Evolutionary conservation across 768 basidiomycete genomes (phyloP).

Genomic region (Gautieria morchelliformis): DNA sequence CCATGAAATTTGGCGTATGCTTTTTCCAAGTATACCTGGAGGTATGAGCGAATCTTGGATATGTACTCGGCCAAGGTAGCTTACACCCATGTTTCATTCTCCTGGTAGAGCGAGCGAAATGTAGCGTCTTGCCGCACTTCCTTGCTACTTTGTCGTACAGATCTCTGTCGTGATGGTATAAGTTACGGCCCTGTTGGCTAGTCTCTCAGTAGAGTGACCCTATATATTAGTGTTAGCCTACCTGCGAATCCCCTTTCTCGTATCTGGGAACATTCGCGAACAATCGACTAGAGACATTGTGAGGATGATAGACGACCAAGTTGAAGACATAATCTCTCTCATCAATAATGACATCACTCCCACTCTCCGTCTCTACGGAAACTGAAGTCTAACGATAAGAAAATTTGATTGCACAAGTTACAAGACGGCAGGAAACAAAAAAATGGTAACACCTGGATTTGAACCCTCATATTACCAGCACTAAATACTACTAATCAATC

Average conservation of each 20-base stretch:
- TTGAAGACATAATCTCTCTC: conserved; percentile 27
- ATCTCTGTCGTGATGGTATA: conserved; percentile 42
- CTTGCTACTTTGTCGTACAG: conserved; percentile 34
- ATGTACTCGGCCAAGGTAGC: not conserved
- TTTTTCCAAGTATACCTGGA: conserved; percentile 32
- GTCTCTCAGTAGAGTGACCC: too few relatives aligned
- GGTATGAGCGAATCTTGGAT: not conserved
- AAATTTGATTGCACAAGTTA: too few relatives aligned
- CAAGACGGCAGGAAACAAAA: too few relatives aligned
- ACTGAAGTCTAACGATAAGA: too few relatives aligned
- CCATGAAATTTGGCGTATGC: conserved; percentile 51
- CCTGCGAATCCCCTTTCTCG: too few relatives aligned
- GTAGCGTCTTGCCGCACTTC: conserved; percentile 35
- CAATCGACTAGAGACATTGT: too few relatives aligned
- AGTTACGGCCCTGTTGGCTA: too few relatives aligned
- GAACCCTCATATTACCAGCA: too few relatives aligned
- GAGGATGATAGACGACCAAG: not conserved
- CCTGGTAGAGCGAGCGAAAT: conserved; percentile 36
- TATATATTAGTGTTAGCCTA: too few relatives aligned
- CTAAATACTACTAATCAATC: too few relatives aligned
- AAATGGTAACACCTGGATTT: too few relatives aligned
- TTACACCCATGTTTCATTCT: conserved; percentile 45
- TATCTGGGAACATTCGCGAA: conserved; percentile 42
- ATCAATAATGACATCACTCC: conserved; percentile 45
- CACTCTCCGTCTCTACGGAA: conserved; percentile 44